Base-by-base conservation (phyloP, 371 early-diverging fungal genomes). In the Entomophthora muscae region DNA sequence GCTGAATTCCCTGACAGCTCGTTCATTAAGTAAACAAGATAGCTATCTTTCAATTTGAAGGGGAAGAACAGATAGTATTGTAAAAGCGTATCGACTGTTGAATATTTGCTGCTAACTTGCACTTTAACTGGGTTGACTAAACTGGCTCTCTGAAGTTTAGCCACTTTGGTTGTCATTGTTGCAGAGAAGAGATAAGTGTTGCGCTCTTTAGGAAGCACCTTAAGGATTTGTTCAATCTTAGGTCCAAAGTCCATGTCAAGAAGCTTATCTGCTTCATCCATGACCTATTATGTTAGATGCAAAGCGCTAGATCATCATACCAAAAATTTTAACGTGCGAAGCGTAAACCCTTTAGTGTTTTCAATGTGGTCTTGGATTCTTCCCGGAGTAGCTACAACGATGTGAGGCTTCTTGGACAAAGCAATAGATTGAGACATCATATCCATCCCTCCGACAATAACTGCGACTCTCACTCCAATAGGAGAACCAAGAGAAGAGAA, bases 181-280 rank as follows among this genome's bases (percentile, higher is more conserved):
- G 97, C 97, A 13, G 93, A 95, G 73, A 98, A 98, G 62, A 99
- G 71, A 68, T 89, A 89, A 0, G 93, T 98, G 69, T 88, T 86
- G 61, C 95, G 85, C 70, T 97, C 93, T 57, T 85, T 78, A 26
- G 93, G 93, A 63, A 95, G 85, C n/a, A 85, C 90, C 62, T 88
- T 86, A 32, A 96, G 75, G 58, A 98, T 91, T 67, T 90, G 87
- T 68, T 95, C 94, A 68, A 98, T 94, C 67, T 92, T 90, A 42
- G 91, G 89, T 55, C 93, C 96, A 73, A 98, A 98, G 72, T 95
- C 98, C 83, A 94, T 84, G 67, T 95, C 95, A 69, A 97, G 76
- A 58, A 97, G 77, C 61, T 93, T 89, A 81, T 99, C 99, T 2
- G 98, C 98, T 79, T 99, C 99, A 67, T 98, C 98, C 82, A 98